Evolutionary conservation across 164 flowering plant species (phyloP), one percentile per base, ranked within the genome.

Genomic region (Vitis labrusca): DNA sequence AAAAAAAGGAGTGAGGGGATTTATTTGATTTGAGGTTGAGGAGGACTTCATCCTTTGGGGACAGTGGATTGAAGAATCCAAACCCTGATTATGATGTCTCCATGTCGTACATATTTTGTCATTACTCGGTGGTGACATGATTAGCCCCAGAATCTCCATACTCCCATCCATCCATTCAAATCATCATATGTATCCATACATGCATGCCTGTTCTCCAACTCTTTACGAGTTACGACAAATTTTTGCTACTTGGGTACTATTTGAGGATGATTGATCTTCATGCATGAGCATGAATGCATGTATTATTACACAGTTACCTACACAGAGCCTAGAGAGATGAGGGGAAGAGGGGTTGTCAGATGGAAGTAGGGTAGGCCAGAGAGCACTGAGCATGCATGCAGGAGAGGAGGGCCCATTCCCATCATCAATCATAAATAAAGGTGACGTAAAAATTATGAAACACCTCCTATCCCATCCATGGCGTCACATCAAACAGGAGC

Each of bases 381-480:
- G 44, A 37, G 5, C 44, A 37, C 44, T 37, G 44, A 37, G 44
- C 50, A 61, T 61, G 64, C 64, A 37, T 61, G 64, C 50, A 13
- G 50, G 44, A 37, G 44, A 37, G 14, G 9, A 49, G 64, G 64
- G n/a, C 64, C 64, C 50, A 61, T 61, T 37, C 11, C 50, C 49
- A 61, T 57, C 59, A 57, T 57, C 59, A 57, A 57, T 57, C 59
- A 57, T 57, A 57, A 16, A 57, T 57, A 61, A 61, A 32, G 49
- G 50, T 61, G 64, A 61, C 64, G 64, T 32, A 1, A 37, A 61
- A 32, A 32, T 32, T 61, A 61, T 57, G 59, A 37, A 57, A n/a
- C 64, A 32, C 17, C 50, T 15, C 64, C 64, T 13, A 61, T 32
- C 50, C 50, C 16, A 61, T 61, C 64, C 15, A 37, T 37, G 50